phyloP scores from a whole-genome alignment of 805 yeast genomes.

The Yamadazyma takamatsuzukensis region DNA sequence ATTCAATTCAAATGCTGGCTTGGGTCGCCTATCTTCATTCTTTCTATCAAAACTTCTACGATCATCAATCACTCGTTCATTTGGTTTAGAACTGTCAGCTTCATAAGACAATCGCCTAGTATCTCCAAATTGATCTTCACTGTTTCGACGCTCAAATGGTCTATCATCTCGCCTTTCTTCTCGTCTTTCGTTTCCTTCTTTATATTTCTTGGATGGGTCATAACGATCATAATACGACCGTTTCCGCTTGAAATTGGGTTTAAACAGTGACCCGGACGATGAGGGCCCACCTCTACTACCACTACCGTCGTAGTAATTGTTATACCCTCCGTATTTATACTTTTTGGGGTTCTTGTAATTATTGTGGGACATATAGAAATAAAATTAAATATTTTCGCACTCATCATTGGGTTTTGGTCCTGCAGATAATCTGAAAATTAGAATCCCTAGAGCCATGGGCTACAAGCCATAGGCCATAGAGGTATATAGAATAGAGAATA shows the following conservation, averaged over 20 bases:
- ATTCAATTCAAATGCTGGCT: constrained; percentile 13
- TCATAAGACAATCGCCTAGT: neutral
- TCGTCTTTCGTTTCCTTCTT: constrained; percentile 2
- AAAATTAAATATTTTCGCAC: no score
- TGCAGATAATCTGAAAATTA: no score
- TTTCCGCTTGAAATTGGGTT: constrained; percentile 10
- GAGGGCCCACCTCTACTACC: constrained; percentile 1
- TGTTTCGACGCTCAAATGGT: no score
- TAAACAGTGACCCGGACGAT: constrained; percentile 3
- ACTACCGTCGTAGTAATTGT: constrained; percentile 7
- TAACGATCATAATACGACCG: constrained; percentile 10
- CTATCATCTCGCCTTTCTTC: constrained; percentile 1
- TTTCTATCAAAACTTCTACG: constrained; percentile 3
- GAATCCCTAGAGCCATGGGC: no score
- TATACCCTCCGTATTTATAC: constrained; percentile 6
- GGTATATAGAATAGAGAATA: no score
- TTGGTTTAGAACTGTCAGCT: neutral
- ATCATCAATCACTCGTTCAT: neutral
- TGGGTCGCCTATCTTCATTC: constrained; percentile 6
- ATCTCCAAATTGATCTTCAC: neutral
- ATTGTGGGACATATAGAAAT: no score
- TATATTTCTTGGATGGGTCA: constrained; percentile 8
- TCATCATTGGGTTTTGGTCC: no score
- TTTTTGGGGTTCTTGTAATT: constrained; percentile 5
- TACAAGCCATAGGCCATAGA: no score